A percentile compares a stretch with the other conserved stretches of the same genome.
Conservation (phyloP, 2,329 filamentous ascomycete species). For the Talaromyces sp. region DNA sequence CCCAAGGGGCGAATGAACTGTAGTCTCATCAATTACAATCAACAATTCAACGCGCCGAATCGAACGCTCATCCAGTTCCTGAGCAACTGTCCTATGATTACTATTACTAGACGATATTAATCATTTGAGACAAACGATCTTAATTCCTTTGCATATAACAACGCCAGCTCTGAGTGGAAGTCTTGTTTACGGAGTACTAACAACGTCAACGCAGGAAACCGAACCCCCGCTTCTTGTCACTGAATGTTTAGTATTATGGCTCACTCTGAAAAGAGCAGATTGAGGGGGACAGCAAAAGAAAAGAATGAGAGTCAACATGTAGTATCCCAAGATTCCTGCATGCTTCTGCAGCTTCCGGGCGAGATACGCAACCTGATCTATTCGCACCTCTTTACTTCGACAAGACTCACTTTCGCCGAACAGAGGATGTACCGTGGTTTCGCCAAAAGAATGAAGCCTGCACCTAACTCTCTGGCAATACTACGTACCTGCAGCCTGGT, state of each 20-base stretch:
- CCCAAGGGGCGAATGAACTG: too few species aligned
- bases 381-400: constrained; percentile 15
- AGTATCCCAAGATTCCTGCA: constrained; percentile 18
- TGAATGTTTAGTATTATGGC: constrained; percentile 1
- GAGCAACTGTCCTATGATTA: background rate
- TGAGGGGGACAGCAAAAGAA: background rate
- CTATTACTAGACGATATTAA: background rate
- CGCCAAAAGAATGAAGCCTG: background rate
- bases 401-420: constrained; percentile 14
- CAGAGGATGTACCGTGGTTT: background rate
- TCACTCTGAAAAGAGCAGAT: background rate
- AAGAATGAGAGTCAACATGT: constrained; percentile 16
- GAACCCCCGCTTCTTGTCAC: background rate
- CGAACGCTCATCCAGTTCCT: background rate
- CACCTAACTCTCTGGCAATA: constrained; percentile 14
- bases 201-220: background rate
- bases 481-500: constrained; percentile 17
- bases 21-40: background rate
- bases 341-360: constrained; percentile 12
- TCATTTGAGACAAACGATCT: background rate
- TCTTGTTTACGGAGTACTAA: constrained; percentile 1
- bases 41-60: background rate
- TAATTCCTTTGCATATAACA: background rate
- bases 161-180: background rate
- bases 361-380: constrained; percentile 18